Percentiles rank a stretch among this genome's conserved stretches.
These are phyloP conservation scores for Flueggea neowawraea DNA, from an alignment of 441 rosid species.

Conservation along the genomic window DNA sequence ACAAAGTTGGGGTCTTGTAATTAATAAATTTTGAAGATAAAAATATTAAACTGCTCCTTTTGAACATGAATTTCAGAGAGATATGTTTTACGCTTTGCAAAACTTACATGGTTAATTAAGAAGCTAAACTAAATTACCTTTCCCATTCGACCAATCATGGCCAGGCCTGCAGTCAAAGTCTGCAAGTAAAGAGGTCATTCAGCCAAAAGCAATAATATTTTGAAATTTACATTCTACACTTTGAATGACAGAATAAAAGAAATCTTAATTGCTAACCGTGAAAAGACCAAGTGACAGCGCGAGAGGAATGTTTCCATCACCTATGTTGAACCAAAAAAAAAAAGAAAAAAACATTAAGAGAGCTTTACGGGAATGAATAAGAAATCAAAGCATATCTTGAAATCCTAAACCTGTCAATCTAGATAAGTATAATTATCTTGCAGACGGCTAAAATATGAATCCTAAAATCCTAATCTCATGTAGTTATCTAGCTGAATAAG, in stretches of 20 bases:
- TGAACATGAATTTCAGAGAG: too few relatives aligned
- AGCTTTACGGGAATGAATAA: background rate
- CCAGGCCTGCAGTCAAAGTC: conserved; percentile 88
- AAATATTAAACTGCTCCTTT: too few relatives aligned
- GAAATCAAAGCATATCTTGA: background rate
- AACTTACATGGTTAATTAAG: too few relatives aligned
- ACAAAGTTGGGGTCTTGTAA: too few relatives aligned
- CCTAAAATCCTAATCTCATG: too few relatives aligned
- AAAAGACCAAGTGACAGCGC: conserved; percentile 70
- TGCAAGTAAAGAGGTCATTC: conserved; percentile 27
- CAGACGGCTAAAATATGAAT: too few relatives aligned
- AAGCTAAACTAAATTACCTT: conserved; percentile 40
- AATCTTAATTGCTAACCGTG: conserved; percentile 48
- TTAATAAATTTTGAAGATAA: too few relatives aligned
- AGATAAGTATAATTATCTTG: too few relatives aligned
- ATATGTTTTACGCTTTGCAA: too few relatives aligned
- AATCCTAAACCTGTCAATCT: background rate
- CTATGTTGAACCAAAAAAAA: conserved; percentile 33
- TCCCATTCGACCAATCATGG: conserved; percentile 86
- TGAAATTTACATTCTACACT: background rate
- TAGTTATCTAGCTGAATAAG: too few relatives aligned
- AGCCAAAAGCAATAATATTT: conserved; percentile 6
- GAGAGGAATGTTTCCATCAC: conserved; percentile 84
- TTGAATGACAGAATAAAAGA: conserved; percentile 6
- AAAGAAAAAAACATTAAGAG: background rate